These are phyloP conservation scores for Aphanomyces invadans DNA, from an alignment of 352 stramenopile species.

Conservation along the genomic window DNA sequence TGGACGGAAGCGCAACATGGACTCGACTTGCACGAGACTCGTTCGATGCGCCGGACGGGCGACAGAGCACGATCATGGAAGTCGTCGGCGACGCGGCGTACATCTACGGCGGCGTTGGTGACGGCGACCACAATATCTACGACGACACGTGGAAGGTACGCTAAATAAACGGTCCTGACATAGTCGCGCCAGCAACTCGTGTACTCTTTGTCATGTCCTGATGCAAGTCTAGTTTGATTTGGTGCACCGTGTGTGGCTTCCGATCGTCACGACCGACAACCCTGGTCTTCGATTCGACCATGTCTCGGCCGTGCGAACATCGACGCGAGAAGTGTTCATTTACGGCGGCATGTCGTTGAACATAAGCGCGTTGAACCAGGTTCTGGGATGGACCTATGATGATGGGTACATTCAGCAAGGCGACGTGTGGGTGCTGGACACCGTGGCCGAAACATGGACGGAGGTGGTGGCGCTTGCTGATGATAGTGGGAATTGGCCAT, in stretches of 20 bases:
- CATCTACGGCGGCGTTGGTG: constrained; percentile 18
- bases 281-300: constrained; percentile 1
- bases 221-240: constrained; percentile 10
- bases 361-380: neutral
- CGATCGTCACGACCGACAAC: neutral
- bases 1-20: neutral
- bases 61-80: neutral
- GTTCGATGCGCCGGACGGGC: neutral
- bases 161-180: no score
- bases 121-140: constrained; percentile 14
- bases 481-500: neutral
- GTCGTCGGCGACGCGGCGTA: constrained; percentile 3
- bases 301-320: neutral
- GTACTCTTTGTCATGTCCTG: neutral
- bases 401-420: neutral
- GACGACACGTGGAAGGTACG: constrained; percentile 21
- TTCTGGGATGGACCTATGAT: neutral
- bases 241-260: neutral
- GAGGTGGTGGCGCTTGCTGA: neutral
- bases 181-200: no score
- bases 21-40: neutral
- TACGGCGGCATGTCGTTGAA: constrained; percentile 18
- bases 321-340: constrained; percentile 13
- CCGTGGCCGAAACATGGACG: neutral
- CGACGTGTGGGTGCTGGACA: constrained; percentile 11